Evolutionary conservation across 2,329 filamentous ascomycete species (phyloP), one percentile per base, ranked within the genome.

Genomic region (Verticillium dahliae): DNA sequence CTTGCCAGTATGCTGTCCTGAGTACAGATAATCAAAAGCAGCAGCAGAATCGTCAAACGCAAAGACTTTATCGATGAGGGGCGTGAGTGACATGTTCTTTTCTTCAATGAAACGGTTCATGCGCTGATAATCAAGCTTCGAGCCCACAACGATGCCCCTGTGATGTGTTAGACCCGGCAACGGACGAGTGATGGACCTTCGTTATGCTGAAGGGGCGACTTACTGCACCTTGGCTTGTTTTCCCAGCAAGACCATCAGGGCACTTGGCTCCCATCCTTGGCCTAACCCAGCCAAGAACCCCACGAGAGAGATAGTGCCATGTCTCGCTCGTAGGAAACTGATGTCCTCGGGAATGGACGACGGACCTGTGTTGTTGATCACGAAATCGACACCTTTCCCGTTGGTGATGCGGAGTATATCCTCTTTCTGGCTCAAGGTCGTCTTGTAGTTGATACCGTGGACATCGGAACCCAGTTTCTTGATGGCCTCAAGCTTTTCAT

Each of bases 321-420:
- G 56, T 13, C 18, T 58, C 10, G 27, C n/a, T 15, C 61, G 38
- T 18, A 62, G 50, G 22, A 56, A 55, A 6, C 35, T 59, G 33
- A 70, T 59, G 27, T 71, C 67, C 0, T 65, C 54, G 3, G 64
- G 64, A 11, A 70, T 62, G 4, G 66, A 67, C 9, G 18, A 59
- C 6, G 66, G 65, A 0, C 69, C 69, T 6, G 56, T 62, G 54
- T 69, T 71, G 63, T 71, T 71, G 54, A 72, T 27, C 2, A 72
- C 66, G 33, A 67, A 34, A 56, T 70, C 66, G 3, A 70, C 70
- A 6, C 70, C 70, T 33, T 62, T 63, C 33, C 68, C 69, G 31
- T 64, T 59, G 1, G 69, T 71, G 6, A 69, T 58, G 1, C 61
- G 58, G 27, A 52, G 56, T 3, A 67, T 62, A 22, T 70, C 69